Percentiles rank a stretch among this genome's conserved stretches.
phyloP scores from a whole-genome alignment of 2,329 filamentous ascomycete species.

The Mycocentrospora acerina region DNA sequence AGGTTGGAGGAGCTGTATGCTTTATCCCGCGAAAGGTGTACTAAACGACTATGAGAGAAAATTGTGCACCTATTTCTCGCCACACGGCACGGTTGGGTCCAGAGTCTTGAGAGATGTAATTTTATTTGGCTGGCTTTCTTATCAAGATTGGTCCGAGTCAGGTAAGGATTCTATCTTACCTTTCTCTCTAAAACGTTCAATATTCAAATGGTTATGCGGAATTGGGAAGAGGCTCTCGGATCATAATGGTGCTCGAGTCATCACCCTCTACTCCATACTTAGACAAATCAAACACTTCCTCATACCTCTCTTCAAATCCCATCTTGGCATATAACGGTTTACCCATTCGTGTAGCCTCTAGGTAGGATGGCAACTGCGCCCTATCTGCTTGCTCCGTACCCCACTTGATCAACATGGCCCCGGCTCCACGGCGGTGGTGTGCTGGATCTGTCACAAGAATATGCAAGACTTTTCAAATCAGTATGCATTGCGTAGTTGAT shows the following conservation, averaged over 20 bases:
- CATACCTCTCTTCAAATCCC: slow-evolving; percentile 27
- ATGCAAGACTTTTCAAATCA: slow-evolving; percentile 27
- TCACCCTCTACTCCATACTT: slow-evolving; percentile 32
- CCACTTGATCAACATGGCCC: slow-evolving; percentile 42
- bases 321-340: slow-evolving; percentile 43
- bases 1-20: too few relatives aligned
- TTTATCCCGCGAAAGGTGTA: too few relatives aligned
- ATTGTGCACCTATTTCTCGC: neutral
- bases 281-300: slow-evolving; percentile 24
- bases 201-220: too few relatives aligned
- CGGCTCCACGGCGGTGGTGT: slow-evolving; percentile 47
- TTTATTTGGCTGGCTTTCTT: too few relatives aligned
- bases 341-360: slow-evolving; percentile 46
- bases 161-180: too few relatives aligned
- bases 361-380: slow-evolving; percentile 42
- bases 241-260: slow-evolving; percentile 33
- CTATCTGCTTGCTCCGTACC: slow-evolving; percentile 45
- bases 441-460: slow-evolving; percentile 40
- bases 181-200: too few relatives aligned
- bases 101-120: too few relatives aligned
- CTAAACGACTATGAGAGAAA: too few relatives aligned
- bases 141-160: too few relatives aligned
- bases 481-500: neutral
- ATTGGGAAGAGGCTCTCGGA: slow-evolving; percentile 18
- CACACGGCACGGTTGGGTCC: too few relatives aligned